Evolutionary conservation across 164 flowering plant species (phyloP).

Genomic region (Chloranthus sessilifolius): DNA sequence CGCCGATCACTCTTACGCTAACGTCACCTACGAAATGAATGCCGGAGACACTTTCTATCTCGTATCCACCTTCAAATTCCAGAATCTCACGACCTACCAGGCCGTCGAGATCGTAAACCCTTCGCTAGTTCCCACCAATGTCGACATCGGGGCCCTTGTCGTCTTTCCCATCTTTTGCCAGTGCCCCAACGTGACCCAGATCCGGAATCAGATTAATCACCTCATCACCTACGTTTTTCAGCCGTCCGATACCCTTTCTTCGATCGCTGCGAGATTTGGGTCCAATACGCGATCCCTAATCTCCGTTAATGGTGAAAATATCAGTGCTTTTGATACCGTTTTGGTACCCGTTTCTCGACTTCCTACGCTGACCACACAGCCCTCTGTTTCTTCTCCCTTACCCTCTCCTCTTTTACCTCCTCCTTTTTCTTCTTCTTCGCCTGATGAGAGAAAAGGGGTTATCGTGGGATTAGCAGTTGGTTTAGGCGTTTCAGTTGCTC

Average conservation of each 20-base stretch:
- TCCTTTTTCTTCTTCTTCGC: neutral
- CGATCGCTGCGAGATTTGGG: slow-evolving; percentile 47
- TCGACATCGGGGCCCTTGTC: slow-evolving; percentile 36
- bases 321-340: slow-evolving; percentile 35
- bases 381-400: slow-evolving; percentile 20
- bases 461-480: slow-evolving; percentile 52
- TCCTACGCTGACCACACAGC: slow-evolving; percentile 53
- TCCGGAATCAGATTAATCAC: slow-evolving; percentile 25
- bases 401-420: slow-evolving; percentile 9
- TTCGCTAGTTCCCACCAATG: slow-evolving; percentile 36
- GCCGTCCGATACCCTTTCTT: slow-evolving; percentile 45
- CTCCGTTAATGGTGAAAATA: slow-evolving; percentile 31
- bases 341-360: slow-evolving; percentile 61
- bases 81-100: slow-evolving; percentile 68
- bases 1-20: slow-evolving; percentile 41
- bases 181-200: slow-evolving; percentile 55
- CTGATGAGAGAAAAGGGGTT: slow-evolving; percentile 24
- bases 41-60: slow-evolving; percentile 53
- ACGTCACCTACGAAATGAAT: slow-evolving; percentile 43
- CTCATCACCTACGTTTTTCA: slow-evolving; percentile 67
- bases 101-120: slow-evolving; percentile 72
- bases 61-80: slow-evolving; percentile 43
- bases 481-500: slow-evolving; percentile 32
- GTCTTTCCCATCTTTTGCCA: slow-evolving; percentile 74
- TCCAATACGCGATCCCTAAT: slow-evolving; percentile 23